phyloP scores from a whole-genome alignment of 345 rosid genomes.

The Eucalyptus leucophloia region DNA sequence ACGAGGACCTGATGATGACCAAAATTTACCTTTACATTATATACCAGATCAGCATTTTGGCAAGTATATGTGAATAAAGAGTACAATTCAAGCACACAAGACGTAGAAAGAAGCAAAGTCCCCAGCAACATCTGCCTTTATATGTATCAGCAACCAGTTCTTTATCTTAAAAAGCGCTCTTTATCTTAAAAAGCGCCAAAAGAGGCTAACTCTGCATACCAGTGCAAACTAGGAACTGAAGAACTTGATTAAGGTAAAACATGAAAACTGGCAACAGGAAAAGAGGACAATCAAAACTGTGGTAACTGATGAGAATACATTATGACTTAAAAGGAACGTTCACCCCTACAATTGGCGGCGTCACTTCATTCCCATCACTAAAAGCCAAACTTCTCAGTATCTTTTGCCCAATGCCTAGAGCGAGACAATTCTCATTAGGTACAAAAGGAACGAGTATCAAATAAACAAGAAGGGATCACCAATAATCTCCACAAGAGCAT shows the following conservation, averaged over 20 bases:
- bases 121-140: background rate
- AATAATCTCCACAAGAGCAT: conserved; percentile 40
- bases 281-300: background rate
- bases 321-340: background rate
- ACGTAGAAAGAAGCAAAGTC: background rate
- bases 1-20: background rate
- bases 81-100: background rate
- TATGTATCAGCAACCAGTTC: background rate
- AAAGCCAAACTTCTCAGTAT: background rate
- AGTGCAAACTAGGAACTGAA: background rate
- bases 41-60: background rate
- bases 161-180: background rate
- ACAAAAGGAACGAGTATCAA: background rate
- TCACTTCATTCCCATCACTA: background rate
- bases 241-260: background rate
- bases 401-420: background rate
- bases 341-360: background rate
- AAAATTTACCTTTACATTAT: background rate
- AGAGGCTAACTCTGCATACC: background rate
- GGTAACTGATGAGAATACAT: background rate
- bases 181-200: background rate
- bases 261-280: background rate
- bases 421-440: background rate
- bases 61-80: background rate
- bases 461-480: conserved; percentile 9